Evolutionary conservation across 768 basidiomycete species (phyloP), one percentile per base, ranked within the genome.

Genomic region (Ramaria sp.): DNA sequence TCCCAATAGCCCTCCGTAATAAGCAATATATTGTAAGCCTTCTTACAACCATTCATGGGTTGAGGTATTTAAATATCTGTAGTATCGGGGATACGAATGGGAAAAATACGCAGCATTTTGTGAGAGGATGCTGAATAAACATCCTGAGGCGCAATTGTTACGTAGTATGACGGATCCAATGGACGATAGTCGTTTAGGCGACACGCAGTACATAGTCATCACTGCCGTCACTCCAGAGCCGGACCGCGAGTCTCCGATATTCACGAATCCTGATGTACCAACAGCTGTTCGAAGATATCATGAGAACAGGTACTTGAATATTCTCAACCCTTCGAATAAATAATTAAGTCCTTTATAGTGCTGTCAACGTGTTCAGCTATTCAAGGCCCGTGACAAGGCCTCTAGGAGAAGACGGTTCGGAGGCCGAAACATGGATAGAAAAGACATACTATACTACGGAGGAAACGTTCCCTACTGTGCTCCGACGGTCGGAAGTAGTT

Each of bases 71-170:
- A 60, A 51, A 57, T 49, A 52, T 24, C 38, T 48, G 3, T 52
- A 92, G 89, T 94, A 94, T 66, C 89, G 95, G 43, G 95, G 93
- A 1, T 88, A 83, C 63, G 91, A 92, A 63, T 92, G 88, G 91
- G 94, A 98, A 70, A 93, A 89, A 62, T 91, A 83, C 58, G 84
- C 83, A 6, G 79, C 85, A 2, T 91, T 88, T 71, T 90, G 89
- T 68, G 92, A 97, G 66, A 74, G 87, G 36, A 88, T 96, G 82
- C 79, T 93, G 52, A 85, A 82, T 67, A 95, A 94, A 65, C 88
- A 92, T 67, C 84, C 88, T 3, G 82, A 82, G 20, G 88, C 93
- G 4, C 85, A 85, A 55, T 67, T 96, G 9, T 69, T 95, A 45
- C 88, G 84, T 63, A 73, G 71, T 1, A 72, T 76, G 34, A 80